These are phyloP conservation scores for Epichloe coenophiala DNA, from an alignment of 2,329 filamentous ascomycete genomes.

Conservation along the genomic window DNA sequence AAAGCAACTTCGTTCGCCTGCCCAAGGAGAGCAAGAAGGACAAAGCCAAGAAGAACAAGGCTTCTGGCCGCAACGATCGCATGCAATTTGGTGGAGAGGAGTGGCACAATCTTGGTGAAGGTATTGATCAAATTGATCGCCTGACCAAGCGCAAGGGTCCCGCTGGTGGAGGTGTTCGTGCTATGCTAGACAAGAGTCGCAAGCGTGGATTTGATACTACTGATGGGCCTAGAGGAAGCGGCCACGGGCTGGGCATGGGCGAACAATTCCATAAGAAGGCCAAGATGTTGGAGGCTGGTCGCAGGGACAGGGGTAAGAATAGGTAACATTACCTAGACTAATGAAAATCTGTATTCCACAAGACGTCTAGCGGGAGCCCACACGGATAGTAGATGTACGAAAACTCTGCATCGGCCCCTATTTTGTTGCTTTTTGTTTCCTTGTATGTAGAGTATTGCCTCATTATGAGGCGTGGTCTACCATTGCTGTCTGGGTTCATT, in stretches of 20 bases:
- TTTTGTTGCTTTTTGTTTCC: no score
- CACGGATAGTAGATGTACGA: no score
- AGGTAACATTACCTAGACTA: conserved; percentile 12
- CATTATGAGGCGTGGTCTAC: no score
- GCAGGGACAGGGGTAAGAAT: conserved; percentile 29
- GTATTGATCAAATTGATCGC: conserved; percentile 72
- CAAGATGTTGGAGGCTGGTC: conserved; percentile 38
- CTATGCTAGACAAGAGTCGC: conserved; percentile 67
- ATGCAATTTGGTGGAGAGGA: conserved; percentile 82
- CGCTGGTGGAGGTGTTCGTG: conserved; percentile 41
- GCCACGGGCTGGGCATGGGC: conserved; percentile 48
- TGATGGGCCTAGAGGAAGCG: conserved; percentile 58
- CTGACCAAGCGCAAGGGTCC: conserved; percentile 58
- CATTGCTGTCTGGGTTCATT: no score
- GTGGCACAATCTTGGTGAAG: conserved; percentile 74
- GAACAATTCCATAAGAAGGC: conserved; percentile 61
- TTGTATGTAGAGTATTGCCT: no score
- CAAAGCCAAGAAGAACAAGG: conserved; percentile 46
- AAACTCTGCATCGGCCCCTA: no score
- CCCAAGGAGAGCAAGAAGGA: conserved; percentile 86
- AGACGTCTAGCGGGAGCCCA: background rate
- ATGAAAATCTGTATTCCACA: background rate
- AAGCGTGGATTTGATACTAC: conserved; percentile 58
- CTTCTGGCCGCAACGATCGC: conserved; percentile 35
- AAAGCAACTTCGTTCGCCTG: conserved; percentile 79